Evolutionary conservation across 164 flowering plant species (phyloP), one percentile per base, ranked within the genome.

Genomic region (Annona cherimola): DNA sequence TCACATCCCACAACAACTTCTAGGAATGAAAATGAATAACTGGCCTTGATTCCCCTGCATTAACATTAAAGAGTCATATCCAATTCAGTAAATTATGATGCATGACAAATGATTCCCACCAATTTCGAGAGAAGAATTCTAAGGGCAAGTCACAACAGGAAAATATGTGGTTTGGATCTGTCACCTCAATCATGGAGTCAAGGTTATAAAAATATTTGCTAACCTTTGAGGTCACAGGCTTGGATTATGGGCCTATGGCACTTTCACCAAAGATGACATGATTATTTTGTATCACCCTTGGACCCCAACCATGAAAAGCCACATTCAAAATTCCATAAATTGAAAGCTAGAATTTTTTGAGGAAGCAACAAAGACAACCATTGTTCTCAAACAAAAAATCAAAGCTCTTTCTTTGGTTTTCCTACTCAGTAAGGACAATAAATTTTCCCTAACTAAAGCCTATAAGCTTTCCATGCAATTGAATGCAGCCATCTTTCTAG

Each of bases 1-100:
- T 89, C 92, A 87, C 97, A 90, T 64, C 79, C 82, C 76, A 95
- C 96, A 69, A 92, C 75, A 20, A 95, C 92, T 85, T 92, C 99
- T 75, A 87, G 83, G 80, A 90, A 85, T 71, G 96, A 82, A 61
- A 94, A 84, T 3, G 93, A 86, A 75, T 45, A 73, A 77, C 88
- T 80, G 64, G 97, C 90, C 76, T 77, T 90, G 54, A 90, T 74
- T 66, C 92, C 98, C 85, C 98, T 94, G 88, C 71, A 78, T 67
- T 44, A 70, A 60, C 43, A 70, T 69, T 40, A n/a, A 59, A 20
- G 50, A 26, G 40, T 39, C 35, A 2, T 55, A 69, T 55, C 45
- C 67, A 46, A 66, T 43, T 44, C 45, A 55, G 68, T 26, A 60
- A 5, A 74, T 50, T 50, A 50, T 50, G 8, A 50, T 50, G 18